Evolutionary conservation across 495 filamentous ascomycete species (phyloP).

Genomic region (Bryoglossum gracile): DNA sequence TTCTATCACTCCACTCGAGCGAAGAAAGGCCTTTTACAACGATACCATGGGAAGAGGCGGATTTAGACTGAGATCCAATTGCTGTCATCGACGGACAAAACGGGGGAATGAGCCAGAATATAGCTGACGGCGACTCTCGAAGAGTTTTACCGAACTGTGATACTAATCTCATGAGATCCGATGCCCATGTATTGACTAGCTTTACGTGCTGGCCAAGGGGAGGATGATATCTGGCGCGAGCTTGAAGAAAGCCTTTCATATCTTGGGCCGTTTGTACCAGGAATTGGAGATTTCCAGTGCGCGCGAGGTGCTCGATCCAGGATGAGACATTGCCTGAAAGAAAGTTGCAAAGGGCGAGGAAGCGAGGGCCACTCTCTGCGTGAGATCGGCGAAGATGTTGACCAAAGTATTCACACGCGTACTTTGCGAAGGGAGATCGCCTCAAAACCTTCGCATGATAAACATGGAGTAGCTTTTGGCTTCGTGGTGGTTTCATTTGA

Average conservation of each 20-base stretch:
- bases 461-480: constrained; percentile 1
- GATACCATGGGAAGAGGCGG: too few species aligned
- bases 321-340: constrained; percentile 28
- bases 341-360: constrained; percentile 24
- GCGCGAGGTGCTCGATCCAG: constrained; percentile 34
- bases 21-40: constrained; percentile 22
- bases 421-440: constrained; percentile 1
- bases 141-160: constrained; percentile 28
- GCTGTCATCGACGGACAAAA: constrained; percentile 28
- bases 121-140: constrained; percentile 21
- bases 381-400: constrained; percentile 27
- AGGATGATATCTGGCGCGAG: constrained; percentile 19
- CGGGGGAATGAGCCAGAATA: constrained; percentile 28
- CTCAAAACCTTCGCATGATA: neutral
- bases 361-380: constrained; percentile 3
- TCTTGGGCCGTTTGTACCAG: constrained; percentile 28
- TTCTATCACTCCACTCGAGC: constrained; percentile 29
- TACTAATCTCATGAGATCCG: constrained; percentile 26
- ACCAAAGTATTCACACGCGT: constrained; percentile 26
- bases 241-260: constrained; percentile 26
- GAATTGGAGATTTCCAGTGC: constrained; percentile 19
- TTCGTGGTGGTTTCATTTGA: constrained; percentile 26
- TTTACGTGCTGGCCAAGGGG: constrained; percentile 19
- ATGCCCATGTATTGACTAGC: constrained; percentile 23
- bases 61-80: constrained; percentile 13